phyloP scores from a whole-genome alignment of 2,329 filamentous ascomycete species.

The Atkinsonella hypoxylon region DNA sequence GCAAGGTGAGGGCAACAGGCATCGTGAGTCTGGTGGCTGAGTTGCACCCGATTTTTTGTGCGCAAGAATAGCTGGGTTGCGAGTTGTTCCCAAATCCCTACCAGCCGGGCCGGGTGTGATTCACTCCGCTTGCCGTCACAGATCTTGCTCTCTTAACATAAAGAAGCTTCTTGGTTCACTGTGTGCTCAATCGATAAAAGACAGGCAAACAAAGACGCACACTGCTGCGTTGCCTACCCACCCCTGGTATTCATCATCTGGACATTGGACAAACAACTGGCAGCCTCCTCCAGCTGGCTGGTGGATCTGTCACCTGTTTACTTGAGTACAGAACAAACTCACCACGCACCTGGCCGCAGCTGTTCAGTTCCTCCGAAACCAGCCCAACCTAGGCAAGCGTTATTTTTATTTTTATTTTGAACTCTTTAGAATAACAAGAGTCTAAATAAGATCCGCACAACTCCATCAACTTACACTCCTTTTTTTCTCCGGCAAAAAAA shows the following conservation, averaged over 20 bases:
- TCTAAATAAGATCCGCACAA: background rate
- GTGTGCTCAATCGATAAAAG: background rate
- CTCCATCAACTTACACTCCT: background rate
- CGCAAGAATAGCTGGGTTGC: background rate
- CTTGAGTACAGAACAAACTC: background rate
- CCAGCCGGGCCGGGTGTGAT: too few relatives aligned
- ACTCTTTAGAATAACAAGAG: background rate
- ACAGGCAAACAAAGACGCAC: background rate
- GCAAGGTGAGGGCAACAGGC: background rate
- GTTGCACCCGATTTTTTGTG: background rate
- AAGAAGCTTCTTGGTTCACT: background rate
- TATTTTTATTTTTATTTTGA: background rate
- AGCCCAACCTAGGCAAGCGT: background rate
- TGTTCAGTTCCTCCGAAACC: background rate
- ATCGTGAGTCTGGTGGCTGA: background rate
- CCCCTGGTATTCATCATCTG: background rate
- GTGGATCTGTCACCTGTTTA: slow-evolving; percentile 6
- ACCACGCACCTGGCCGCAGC: background rate
- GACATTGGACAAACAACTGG: background rate
- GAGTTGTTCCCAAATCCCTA: background rate
- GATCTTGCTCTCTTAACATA: background rate
- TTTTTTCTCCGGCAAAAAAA: background rate
- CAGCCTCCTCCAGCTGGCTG: slow-evolving; percentile 3
- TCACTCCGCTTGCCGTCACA: background rate
- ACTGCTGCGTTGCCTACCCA: background rate